phyloP scores from a whole-genome alignment of 108 stramenopile genomes.

The Cyclotella atomus region DNA sequence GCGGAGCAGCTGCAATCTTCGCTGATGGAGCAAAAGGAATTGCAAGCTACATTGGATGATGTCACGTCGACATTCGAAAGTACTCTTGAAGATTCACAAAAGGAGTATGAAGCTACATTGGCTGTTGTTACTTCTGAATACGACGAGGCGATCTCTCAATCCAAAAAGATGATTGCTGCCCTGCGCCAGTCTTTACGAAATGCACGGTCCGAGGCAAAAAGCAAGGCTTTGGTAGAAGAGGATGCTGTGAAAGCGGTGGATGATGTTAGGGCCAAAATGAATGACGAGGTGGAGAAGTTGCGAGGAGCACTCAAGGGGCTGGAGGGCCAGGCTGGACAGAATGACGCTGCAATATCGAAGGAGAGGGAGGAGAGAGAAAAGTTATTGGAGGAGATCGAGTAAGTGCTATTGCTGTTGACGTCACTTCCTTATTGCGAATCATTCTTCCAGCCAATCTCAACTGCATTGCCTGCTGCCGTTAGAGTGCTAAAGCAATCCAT shows the following conservation, averaged over 20 bases:
- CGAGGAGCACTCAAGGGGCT: conserved; percentile 29
- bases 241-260: conserved; percentile 28
- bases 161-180: conserved; percentile 25
- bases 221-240: neutral
- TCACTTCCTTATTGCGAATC: neutral
- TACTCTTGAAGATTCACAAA: neutral
- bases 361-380: conserved; percentile 18
- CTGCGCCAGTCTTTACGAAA: conserved; percentile 14
- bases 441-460: no score
- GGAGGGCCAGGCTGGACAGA: conserved; percentile 35
- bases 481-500: conserved; percentile 29
- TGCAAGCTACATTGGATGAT: conserved; percentile 19
- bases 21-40: conserved; percentile 8
- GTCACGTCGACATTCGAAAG: neutral
- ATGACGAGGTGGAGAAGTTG: conserved; percentile 45
- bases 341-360: neutral
- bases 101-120: neutral
- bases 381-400: conserved; percentile 44
- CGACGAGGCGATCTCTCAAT: neutral
- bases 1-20: neutral
- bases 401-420: conserved; percentile 13
- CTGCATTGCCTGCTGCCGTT: neutral
- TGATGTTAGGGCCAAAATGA: conserved; percentile 36
- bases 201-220: conserved; percentile 16
- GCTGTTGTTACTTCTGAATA: neutral